These are phyloP conservation scores for Platanus orientalis DNA, from an alignment of 164 flowering plant genomes.

Conservation along the genomic window DNA sequence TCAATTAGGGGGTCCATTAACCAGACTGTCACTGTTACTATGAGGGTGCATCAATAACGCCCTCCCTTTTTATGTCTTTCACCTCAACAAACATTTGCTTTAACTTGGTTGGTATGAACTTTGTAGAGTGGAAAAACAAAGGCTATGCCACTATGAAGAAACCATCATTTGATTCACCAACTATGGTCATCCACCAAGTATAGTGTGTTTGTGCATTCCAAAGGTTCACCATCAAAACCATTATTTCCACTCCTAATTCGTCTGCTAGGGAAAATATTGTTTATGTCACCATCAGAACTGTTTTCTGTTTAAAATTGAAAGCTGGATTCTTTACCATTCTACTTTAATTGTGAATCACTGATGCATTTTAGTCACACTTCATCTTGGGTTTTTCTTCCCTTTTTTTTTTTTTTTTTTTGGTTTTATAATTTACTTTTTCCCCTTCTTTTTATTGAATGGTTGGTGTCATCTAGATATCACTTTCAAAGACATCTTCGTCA, in stretches of 20 bases:
- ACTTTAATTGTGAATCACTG: not conserved
- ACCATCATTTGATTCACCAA: conserved; percentile 31
- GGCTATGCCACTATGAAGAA: conserved; percentile 5
- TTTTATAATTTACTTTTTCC: too few relatives aligned
- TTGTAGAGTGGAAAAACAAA: conserved; percentile 11
- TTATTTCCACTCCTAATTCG: not conserved
- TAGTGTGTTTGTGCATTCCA: conserved; percentile 6
- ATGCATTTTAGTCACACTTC: conserved; percentile 4
- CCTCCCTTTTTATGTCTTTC: conserved; percentile 24
- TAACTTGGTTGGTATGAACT: conserved; percentile 28
- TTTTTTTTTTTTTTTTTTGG: too few relatives aligned
- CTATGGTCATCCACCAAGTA: conserved; percentile 11
- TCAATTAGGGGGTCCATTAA: conserved; percentile 33
- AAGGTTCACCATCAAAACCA: not conserved
- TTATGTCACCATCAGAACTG: not conserved
- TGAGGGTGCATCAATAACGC: conserved; percentile 16
- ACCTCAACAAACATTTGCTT: conserved; percentile 28
- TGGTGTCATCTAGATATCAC: conserved; percentile 18
- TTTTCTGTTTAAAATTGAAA: not conserved
- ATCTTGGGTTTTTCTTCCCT: not conserved
- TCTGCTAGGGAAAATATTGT: not conserved
- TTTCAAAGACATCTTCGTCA: conserved; percentile 25
- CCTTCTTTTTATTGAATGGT: not conserved
- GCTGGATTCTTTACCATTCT: not conserved
- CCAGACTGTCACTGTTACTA: conserved; percentile 47